Conservation (phyloP, 2,329 filamentous ascomycete genomes). For the Parascedosporium putredinis region DNA sequence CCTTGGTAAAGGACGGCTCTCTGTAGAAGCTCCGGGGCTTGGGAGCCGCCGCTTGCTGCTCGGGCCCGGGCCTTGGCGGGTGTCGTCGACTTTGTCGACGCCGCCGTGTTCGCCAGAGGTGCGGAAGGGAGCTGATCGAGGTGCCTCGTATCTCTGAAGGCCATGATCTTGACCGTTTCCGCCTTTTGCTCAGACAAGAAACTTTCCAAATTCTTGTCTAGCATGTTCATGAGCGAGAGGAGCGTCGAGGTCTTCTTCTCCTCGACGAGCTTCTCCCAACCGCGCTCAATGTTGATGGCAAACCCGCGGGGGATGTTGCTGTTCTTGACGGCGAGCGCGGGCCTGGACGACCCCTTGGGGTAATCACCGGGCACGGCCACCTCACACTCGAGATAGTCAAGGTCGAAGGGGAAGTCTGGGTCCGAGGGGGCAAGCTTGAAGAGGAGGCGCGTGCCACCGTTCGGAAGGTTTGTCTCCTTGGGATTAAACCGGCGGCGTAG, state of each 20-base stretch:
- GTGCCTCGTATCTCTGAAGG: conserved; percentile 46
- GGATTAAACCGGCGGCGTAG: conserved; percentile 55
- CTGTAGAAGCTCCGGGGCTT: conserved; percentile 22
- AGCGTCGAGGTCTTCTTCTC: conserved; percentile 48
- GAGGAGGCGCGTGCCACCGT: conserved; percentile 44
- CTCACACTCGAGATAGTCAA: conserved; percentile 57
- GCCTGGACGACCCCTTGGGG: conserved; percentile 36
- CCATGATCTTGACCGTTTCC: conserved; percentile 60
- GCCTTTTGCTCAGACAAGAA: conserved; percentile 60
- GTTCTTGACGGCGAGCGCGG: conserved; percentile 55
- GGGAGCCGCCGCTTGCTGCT: background rate
- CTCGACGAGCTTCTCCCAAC: conserved; percentile 56
- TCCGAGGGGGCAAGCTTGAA: conserved; percentile 66
- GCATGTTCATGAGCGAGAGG: conserved; percentile 53
- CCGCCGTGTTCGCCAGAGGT: background rate
- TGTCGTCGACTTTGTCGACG: background rate
- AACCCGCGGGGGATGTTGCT: conserved; percentile 61
- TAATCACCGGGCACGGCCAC: conserved; percentile 55
- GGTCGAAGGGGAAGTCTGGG: conserved; percentile 73
- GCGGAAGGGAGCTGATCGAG: conserved; percentile 17
- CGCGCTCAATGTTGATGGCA: conserved; percentile 64
- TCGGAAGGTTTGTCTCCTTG: conserved; percentile 28
- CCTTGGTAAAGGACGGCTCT: conserved; percentile 40
- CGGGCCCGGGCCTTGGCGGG: background rate
- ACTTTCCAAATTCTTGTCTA: conserved; percentile 63